These are phyloP conservation scores for Circinella minor DNA, from an alignment of 371 early-diverging fungal genomes.

Conservation along the genomic window DNA sequence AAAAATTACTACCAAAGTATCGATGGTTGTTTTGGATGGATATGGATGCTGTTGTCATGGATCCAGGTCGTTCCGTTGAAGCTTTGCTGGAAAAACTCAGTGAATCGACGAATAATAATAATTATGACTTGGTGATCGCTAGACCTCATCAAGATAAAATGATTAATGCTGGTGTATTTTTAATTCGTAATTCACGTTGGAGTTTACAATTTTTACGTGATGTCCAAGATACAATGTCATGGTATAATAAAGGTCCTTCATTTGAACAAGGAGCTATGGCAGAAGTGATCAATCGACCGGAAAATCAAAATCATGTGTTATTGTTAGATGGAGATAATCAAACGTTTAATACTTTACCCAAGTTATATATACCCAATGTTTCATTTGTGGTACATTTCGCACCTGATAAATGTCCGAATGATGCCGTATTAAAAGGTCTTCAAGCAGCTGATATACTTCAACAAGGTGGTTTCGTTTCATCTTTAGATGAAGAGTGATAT, in stretches of 20 bases:
- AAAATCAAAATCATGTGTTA: constrained; percentile 37
- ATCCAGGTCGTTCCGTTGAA: constrained; percentile 45
- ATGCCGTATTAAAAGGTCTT: constrained; percentile 56
- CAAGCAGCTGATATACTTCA: constrained; percentile 29
- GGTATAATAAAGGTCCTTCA: constrained; percentile 49
- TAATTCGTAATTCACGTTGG: constrained; percentile 68
- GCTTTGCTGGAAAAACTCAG: constrained; percentile 40
- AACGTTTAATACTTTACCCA: constrained; percentile 66
- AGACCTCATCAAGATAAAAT: constrained; percentile 51
- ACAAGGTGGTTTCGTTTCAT: constrained; percentile 29
- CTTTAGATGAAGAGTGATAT: constrained; percentile 17
- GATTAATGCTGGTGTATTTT: constrained; percentile 69
- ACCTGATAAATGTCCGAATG: constrained; percentile 64
- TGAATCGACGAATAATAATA: constrained; percentile 20
- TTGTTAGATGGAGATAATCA: constrained; percentile 61
- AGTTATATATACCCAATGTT: constrained; percentile 52
- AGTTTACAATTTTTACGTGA: constrained; percentile 54
- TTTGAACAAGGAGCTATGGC: constrained; percentile 72
- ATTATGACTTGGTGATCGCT: constrained; percentile 49
- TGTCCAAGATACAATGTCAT: constrained; percentile 50
- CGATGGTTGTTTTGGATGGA: constrained; percentile 75
- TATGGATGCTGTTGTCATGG: constrained; percentile 68
- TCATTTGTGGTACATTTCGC: constrained; percentile 68
- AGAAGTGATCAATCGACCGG: constrained; percentile 53
- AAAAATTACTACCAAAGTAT: constrained; percentile 66